Base-by-base conservation (phyloP, 2,329 filamentous ascomycete species). In the Chaetomium sp. region DNA sequence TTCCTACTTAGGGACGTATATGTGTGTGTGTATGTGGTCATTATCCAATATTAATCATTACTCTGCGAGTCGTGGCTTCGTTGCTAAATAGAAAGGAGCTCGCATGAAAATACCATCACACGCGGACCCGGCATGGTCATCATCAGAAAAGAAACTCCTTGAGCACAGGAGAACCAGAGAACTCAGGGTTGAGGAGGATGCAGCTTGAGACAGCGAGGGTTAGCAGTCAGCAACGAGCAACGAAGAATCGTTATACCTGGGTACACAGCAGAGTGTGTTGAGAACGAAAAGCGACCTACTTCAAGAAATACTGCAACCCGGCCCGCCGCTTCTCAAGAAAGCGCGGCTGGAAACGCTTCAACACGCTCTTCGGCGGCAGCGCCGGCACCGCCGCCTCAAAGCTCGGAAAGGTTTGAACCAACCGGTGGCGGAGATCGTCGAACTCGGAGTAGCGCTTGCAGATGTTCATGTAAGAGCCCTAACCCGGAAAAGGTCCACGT, bases 371-470 rank as follows among this genome's bases (percentile, higher is more conserved):
- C 37, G 90, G 89, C 45, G 94, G 94, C 57, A 99, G 76, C 38
- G 82, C 78, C n/a, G 94, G 94, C 68, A 99, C 84, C n/a, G 91
- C 89, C 32, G 82, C 88, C 66, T 84, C 84, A 27, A 91, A 91
- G 63, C 86, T 81, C 4, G 94, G 92, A 64, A 97, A 97, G 0
- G 90, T 89, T 64, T 80, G 77, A 44, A 90, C 75, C 19, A 99
- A 79, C 62, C 84, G 84, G 49, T 79, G 74, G 53, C 91, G 82
- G 58, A 99, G 80, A 54, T 88, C 84, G 69, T 95, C 90, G 67
- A 97, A 97, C 69, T 97, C 92, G 0, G 91, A 96, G 71, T 96
- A 97, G 69, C 91, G 80, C 68, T 86, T 86, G 56, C 82, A 75
- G 61, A 86, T 81, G 59, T 79, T 77, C 73, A 86, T 84, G 48